Base-by-base conservation (phyloP, 2,329 filamentous ascomycete genomes). In the Penicillium sp. region DNA sequence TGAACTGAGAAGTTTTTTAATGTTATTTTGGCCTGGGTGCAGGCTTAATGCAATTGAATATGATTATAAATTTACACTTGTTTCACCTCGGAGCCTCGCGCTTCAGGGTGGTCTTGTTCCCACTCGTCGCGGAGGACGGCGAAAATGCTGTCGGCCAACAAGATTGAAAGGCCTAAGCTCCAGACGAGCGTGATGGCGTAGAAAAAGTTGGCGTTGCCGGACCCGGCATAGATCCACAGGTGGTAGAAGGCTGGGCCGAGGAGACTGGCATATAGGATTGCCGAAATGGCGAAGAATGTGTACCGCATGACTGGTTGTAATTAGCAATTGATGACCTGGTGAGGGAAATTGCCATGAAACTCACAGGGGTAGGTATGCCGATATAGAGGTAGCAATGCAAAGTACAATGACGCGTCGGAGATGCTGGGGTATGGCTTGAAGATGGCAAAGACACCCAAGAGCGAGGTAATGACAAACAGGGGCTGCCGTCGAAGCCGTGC, bases 181-280 rank as follows among this genome's bases (percentile, higher is more conserved):
- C 93, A 98, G 0, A 98, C 93, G n/a, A 98, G 75, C 0, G 93
- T 98, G 62, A 98, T 97, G 57, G 93, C 93, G 67, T 98, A 98
- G 74, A 98, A 98, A 75, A 98, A 98, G 69, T 98, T 98, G 51
- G 93, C 93, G 64, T 98, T 98, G 25, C 93, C 93, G 49, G 90
- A 95, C 43, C 93, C 93, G 2, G 93, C 93, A 66, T 97, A 98
- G 50, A 98, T 92, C 93, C 93, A 98, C 4, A 98, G 77, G 66
- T 98, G 86, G 68, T 97, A 95, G 67, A 98, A 98, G 0, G 91
- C 90, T 1, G 93, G 93, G 0, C 93, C 93, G 0, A 98, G 79
- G 54, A 95, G 85, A 2, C 86, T 87, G 23, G 89, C 86, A 69
- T 98, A 98, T 8, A 97, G 75, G 33, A 98, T 78, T 1, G 88